phyloP scores from a whole-genome alignment of 176 grass and related monocot genomes.

The Aegilops umbellulata region DNA sequence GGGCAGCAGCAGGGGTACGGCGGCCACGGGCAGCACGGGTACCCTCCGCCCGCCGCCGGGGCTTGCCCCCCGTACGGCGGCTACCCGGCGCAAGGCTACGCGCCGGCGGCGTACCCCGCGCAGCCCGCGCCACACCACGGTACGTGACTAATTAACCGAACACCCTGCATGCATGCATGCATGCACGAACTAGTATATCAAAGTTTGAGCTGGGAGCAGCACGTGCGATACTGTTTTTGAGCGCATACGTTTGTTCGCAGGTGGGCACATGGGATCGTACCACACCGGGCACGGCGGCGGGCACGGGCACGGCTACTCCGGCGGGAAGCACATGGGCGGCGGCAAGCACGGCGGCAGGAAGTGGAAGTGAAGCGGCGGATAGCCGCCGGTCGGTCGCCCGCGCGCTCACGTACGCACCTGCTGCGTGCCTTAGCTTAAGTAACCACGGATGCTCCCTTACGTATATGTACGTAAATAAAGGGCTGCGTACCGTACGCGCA shows the following conservation, averaged over 20 bases:
- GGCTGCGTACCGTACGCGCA: not conserved
- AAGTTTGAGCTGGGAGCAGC: no score
- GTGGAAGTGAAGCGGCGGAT: conserved; percentile 31
- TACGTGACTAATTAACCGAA: not conserved
- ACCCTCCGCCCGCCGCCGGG: conserved; percentile 27
- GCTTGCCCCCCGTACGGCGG: conserved; percentile 10
- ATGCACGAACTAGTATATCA: no score
- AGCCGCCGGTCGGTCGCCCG: not conserved
- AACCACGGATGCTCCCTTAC: not conserved
- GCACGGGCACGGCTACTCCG: not conserved
- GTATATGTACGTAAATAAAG: conserved; percentile 20
- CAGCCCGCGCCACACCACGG: conserved; percentile 20
- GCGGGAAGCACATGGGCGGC: conserved; percentile 55
- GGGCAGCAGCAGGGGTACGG: not conserved
- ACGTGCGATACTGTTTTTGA: not conserved
- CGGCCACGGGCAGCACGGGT: not conserved
- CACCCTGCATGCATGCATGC: no score
- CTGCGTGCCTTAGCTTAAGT: not conserved
- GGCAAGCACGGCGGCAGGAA: conserved; percentile 33
- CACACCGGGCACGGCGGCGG: conserved; percentile 27
- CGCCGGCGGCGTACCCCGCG: conserved; percentile 32
- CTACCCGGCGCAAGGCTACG: conserved; percentile 22
- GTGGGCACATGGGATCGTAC: conserved; percentile 40
- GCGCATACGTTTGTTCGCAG: not conserved
- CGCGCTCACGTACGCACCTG: not conserved